phyloP scores from a whole-genome alignment of 2,329 filamentous ascomycete genomes.

The Mycosphaerella sp. region DNA sequence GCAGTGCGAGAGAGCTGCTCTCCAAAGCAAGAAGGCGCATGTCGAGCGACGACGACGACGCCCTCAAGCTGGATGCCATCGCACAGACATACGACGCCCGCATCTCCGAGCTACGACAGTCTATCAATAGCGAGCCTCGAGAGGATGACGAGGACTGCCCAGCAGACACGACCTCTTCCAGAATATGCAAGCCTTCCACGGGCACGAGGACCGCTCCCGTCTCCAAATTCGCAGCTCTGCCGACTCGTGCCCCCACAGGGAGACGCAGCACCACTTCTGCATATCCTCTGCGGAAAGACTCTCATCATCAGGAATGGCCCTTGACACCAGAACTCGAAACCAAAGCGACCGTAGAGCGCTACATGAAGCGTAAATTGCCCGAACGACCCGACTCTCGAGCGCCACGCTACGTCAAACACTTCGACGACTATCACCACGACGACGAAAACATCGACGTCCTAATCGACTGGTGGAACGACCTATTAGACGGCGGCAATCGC shows the following conservation, averaged over 20 bases:
- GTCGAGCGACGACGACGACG: slow-evolving; percentile 3
- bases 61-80: slow-evolving; percentile 2
- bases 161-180: neutral
- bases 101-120: slow-evolving; percentile 1
- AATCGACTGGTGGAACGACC: slow-evolving; percentile 6
- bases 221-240: neutral
- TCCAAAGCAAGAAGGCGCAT: slow-evolving; percentile 5
- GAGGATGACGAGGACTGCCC: slow-evolving; percentile 2
- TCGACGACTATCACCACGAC: neutral
- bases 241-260: neutral
- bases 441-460: slow-evolving; percentile 4
- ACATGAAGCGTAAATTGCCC: slow-evolving; percentile 2
- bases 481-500: neutral
- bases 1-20: slow-evolving; percentile 5
- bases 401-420: neutral
- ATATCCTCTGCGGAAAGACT: neutral
- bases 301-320: slow-evolving; percentile 4
- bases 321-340: slow-evolving; percentile 1
- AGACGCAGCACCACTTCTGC: neutral
- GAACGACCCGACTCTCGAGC: neutral
- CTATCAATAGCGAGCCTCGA: slow-evolving; percentile 8
- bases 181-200: neutral
- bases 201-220: neutral
- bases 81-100: neutral
- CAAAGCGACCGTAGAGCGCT: slow-evolving; percentile 5